Evolutionary conservation across 208 protist genomes (phyloP).

Genomic region (Crithidia expoeki): DNA sequence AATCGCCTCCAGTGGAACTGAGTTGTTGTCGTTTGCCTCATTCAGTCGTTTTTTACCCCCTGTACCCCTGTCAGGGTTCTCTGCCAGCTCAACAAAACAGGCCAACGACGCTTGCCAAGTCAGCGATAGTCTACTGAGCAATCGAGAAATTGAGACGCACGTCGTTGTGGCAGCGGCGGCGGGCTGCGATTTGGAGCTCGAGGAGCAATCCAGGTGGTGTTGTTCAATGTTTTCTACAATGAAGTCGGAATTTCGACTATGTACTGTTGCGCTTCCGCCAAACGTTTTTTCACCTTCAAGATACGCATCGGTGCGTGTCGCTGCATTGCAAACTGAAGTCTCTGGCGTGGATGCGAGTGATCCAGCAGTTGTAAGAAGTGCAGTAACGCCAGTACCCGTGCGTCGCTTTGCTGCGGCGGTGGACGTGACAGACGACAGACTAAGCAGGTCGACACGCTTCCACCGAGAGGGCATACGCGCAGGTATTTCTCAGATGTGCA

Average conservation of each 20-base stretch:
- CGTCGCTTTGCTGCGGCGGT: slow-evolving; percentile 1
- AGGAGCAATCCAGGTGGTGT: too few species aligned
- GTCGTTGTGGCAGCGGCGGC: background rate
- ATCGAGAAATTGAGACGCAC: slow-evolving; percentile 28
- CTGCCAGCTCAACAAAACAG: slow-evolving; percentile 15
- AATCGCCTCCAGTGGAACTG: slow-evolving; percentile 19
- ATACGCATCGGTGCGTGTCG: too few species aligned
- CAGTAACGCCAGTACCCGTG: too few species aligned
- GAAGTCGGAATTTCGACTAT: too few species aligned
- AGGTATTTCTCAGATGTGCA: background rate
- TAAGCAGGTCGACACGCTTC: slow-evolving; percentile 27
- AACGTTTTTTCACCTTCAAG: background rate
- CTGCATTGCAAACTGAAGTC: too few species aligned
- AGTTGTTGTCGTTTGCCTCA: too few species aligned
- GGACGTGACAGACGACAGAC: slow-evolving; percentile 18
- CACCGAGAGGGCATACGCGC: slow-evolving; percentile 19
- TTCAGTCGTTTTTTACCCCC: background rate
- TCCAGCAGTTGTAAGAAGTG: background rate
- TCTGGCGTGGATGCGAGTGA: background rate
- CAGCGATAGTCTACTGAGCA: slow-evolving; percentile 22
- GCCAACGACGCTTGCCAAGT: slow-evolving; percentile 25
- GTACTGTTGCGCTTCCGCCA: background rate
- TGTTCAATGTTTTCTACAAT: too few species aligned
- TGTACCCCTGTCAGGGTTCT: background rate
- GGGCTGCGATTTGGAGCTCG: background rate